Base-by-base conservation (phyloP, 495 filamentous ascomycete species). In the Daldinia vernicosa region DNA sequence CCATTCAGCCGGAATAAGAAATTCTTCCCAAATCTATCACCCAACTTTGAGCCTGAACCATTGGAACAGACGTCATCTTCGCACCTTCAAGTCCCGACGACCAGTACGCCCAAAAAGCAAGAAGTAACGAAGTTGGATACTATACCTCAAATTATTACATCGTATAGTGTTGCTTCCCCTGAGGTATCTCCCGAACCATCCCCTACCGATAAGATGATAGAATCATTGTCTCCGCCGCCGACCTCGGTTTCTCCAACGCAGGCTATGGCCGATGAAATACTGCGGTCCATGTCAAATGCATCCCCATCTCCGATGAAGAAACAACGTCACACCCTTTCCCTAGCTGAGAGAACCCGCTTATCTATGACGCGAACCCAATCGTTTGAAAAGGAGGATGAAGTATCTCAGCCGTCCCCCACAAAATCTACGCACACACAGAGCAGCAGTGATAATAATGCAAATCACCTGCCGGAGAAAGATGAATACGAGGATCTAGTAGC, bases 401-500 rank as follows among this genome's bases (percentile, higher is more conserved):
- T 55, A 70, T 15, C 69, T 70, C 63, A 75, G 67, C 57, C 72
- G 3, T 71, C 75, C 6, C 78, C 75, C 0, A 75, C 74, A 11
- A 75, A 75, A 43, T 27, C 54, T 33, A 66, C n/a, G 3, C 58
- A 56, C 3, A 22, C 43, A 1, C 40, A 51, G 55, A 67, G 17
- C 28, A 66, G 54, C 30, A 43, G 40, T 11, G 22, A 37, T 39
- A 22, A n/a, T 15, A 27, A 69, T 33, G 59, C 64, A 26, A 66
- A 73, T 22, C 45, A 68, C 45, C 39, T 77, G 11, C 70, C 68
- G 52, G 77, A 77, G 24, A 75, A 61, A 3, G 69, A 58, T 32
- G 72, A 69, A 22, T 76, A 78, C 57, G 77, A 83, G 70, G 82
- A 83, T 66, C 85, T 97, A 15, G 81, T 89, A 32, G 88, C 94